These are phyloP conservation scores for Penicillium mononematosum DNA, from an alignment of 495 filamentous ascomycete genomes.

Conservation along the genomic window DNA sequence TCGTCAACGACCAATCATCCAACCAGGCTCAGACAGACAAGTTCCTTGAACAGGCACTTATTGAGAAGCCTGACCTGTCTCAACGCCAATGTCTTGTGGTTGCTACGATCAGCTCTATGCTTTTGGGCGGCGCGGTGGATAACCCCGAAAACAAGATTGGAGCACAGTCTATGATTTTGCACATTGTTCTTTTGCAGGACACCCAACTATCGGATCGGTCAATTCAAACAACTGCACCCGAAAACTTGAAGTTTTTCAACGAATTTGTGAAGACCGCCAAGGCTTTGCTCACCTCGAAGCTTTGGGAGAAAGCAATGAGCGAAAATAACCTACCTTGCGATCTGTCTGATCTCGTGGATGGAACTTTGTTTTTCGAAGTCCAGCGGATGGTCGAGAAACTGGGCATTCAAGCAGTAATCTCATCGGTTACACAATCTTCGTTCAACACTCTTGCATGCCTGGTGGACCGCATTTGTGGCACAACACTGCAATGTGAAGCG, in stretches of 20 bases:
- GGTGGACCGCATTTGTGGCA: background rate
- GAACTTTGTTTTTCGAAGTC: constrained; percentile 50
- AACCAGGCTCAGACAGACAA: background rate
- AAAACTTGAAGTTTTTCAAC: background rate
- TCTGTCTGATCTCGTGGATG: constrained; percentile 64
- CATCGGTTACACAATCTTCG: background rate
- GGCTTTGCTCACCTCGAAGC: background rate
- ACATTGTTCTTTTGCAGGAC: background rate
- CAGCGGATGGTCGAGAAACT: background rate
- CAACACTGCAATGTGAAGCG: background rate
- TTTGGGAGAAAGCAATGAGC: constrained; percentile 8
- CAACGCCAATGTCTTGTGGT: constrained; percentile 4
- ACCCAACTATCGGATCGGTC: background rate
- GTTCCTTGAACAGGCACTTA: background rate
- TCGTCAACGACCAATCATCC: background rate
- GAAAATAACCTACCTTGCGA: constrained; percentile 39
- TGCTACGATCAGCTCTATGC: background rate
- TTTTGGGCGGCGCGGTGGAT: background rate
- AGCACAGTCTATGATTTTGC: constrained; percentile 1
- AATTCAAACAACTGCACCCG: background rate
- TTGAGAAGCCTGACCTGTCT: background rate
- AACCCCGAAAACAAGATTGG: constrained; percentile 1
- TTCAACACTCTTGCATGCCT: constrained; percentile 2
- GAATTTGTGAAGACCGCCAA: constrained; percentile 16
- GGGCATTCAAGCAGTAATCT: background rate